phyloP scores from a whole-genome alignment of 169 alveolate species.

The Plasmodium knowlesi region DNA sequence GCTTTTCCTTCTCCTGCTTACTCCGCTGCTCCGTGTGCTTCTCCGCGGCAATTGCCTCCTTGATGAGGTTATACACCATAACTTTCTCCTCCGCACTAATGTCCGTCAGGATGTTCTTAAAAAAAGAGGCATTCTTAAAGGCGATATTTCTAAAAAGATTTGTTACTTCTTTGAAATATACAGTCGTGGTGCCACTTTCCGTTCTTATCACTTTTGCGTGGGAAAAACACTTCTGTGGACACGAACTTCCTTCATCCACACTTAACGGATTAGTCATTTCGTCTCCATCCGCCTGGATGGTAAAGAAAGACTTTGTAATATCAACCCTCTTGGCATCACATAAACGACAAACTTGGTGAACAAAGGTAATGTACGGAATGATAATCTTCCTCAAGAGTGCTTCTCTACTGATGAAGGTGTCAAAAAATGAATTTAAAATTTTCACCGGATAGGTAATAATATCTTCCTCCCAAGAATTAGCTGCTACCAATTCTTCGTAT shows the following conservation, averaged over 20 bases:
- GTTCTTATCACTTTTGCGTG: background rate
- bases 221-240: background rate
- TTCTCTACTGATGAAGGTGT: conserved; percentile 8
- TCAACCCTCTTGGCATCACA: conserved; percentile 26
- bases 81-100: conserved; percentile 47
- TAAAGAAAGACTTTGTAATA: conserved; percentile 28
- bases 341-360: conserved; percentile 14
- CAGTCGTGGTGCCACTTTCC: conserved; percentile 8
- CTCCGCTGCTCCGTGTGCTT: background rate
- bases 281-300: background rate
- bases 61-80: conserved; percentile 49
- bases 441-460: conserved; percentile 37
- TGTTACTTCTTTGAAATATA: conserved; percentile 50
- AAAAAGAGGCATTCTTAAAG: conserved; percentile 41
- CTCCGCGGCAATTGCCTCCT: conserved; percentile 35
- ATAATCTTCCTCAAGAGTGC: conserved; percentile 10
- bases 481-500: conserved; percentile 12
- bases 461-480: conserved; percentile 41
- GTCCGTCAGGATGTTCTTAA: conserved; percentile 30
- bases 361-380: conserved; percentile 25
- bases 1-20: conserved; percentile 26
- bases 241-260: background rate
- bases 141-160: conserved; percentile 72
- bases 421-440: conserved; percentile 37
- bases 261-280: background rate